A percentile compares a stretch with the other conserved stretches of the same genome.
These are phyloP conservation scores for Leccinum variicolor DNA, from an alignment of 768 basidiomycete species.

Conservation along the genomic window DNA sequence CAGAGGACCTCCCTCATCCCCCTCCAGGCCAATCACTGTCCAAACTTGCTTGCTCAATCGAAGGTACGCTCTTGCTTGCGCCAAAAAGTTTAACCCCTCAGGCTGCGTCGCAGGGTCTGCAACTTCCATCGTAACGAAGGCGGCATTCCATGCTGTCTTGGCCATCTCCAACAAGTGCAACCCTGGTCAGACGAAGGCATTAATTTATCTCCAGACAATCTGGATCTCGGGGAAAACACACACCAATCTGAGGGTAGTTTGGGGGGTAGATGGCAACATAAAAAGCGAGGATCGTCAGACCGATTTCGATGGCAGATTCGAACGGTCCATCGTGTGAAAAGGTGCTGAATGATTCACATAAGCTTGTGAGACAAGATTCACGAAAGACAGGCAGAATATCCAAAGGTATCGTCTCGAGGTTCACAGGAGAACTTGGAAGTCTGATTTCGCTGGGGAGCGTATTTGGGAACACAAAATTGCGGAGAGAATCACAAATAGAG, in stretches of 20 bases:
- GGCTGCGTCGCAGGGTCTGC: background rate
- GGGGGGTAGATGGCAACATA: slow-evolving; percentile 70
- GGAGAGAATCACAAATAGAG: slow-evolving; percentile 32
- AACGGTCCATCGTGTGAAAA: slow-evolving; percentile 67
- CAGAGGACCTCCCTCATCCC: slow-evolving; percentile 59
- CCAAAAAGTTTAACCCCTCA: slow-evolving; percentile 23
- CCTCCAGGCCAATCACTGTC: slow-evolving; percentile 54
- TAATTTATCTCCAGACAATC: background rate
- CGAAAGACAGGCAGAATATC: slow-evolving; percentile 44
- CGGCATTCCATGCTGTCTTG: slow-evolving; percentile 75
- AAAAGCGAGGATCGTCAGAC: slow-evolving; percentile 57
- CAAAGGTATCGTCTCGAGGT: slow-evolving; percentile 34
- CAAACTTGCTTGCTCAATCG: slow-evolving; percentile 40
- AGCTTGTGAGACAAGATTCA: slow-evolving; percentile 52
- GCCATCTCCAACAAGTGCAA: slow-evolving; percentile 74
- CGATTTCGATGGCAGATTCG: slow-evolving; percentile 47
- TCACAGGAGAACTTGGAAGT: slow-evolving; percentile 29
- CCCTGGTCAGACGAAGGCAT: slow-evolving; percentile 38
- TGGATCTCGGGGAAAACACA: slow-evolving; percentile 8
- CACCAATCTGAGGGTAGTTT: slow-evolving; percentile 83
- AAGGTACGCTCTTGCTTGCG: slow-evolving; percentile 37
- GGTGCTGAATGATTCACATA: slow-evolving; percentile 64
- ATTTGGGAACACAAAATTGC: slow-evolving; percentile 37
- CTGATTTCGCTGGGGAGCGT: slow-evolving; percentile 13
- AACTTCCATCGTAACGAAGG: slow-evolving; percentile 35